Conservation (phyloP, 129 eudicot species). For the Ambrosia trifida region DNA sequence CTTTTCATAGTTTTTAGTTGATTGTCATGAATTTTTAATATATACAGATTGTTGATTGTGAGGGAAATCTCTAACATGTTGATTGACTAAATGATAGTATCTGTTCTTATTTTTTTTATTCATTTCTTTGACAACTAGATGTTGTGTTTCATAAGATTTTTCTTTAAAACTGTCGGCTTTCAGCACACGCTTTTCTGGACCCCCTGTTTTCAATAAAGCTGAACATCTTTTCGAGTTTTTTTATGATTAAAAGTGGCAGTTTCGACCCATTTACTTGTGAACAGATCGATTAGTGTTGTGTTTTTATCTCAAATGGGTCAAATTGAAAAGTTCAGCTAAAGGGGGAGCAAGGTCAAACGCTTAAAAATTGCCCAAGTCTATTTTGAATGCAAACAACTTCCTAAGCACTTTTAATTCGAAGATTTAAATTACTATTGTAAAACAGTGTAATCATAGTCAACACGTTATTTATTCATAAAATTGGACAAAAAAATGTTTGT, state of each 20-base stretch:
- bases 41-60: constrained; percentile 11
- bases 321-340: neutral
- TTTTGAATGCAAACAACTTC: neutral
- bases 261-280: neutral
- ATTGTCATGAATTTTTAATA: constrained; percentile 7
- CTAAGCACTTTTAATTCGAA: too few relatives aligned
- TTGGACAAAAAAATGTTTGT: neutral
- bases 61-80: constrained; percentile 3
- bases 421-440: neutral
- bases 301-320: neutral
- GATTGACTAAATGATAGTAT: neutral
- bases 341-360: neutral
- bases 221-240: neutral
- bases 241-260: neutral
- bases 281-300: neutral
- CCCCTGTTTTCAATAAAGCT: neutral
- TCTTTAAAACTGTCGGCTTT: too few relatives aligned
- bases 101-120: constrained; percentile 7
- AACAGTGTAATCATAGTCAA: neutral
- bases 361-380: neutral
- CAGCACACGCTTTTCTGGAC: too few relatives aligned
- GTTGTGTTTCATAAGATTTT: neutral
- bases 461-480: neutral
- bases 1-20: neutral
- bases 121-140: constrained; percentile 13